These are phyloP conservation scores for Poronia punctata DNA, from an alignment of 495 filamentous ascomycete species.

Conservation along the genomic window DNA sequence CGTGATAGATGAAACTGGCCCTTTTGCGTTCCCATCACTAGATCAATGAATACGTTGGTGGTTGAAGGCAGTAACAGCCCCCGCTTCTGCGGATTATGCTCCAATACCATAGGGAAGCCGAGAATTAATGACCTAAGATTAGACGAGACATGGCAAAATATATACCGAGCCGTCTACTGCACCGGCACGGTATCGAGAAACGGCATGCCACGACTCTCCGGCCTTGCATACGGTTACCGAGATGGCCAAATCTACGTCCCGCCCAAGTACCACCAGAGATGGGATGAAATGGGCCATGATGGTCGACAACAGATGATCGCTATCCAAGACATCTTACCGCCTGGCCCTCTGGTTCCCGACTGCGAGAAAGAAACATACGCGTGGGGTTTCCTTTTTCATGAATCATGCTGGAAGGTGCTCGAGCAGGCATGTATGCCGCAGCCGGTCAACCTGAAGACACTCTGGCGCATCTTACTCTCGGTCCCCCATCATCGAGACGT, in stretches of 20 bases:
- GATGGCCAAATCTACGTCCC: not conserved
- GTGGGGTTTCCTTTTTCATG: conserved; percentile 11
- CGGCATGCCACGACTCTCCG: conserved; percentile 3
- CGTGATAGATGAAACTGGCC: too few species aligned
- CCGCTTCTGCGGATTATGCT: conserved; percentile 8
- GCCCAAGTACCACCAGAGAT: conserved; percentile 2
- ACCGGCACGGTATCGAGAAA: not conserved
- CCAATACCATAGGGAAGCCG: not conserved
- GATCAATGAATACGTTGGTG: too few species aligned
- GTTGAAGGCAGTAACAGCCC: too few species aligned
- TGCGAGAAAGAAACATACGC: not conserved
- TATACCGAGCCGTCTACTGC: conserved; percentile 8
- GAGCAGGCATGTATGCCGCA: conserved; percentile 6
- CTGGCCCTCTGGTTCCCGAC: not conserved
- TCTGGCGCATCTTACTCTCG: conserved; percentile 10
- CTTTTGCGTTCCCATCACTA: too few species aligned
- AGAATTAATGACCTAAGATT: conserved; percentile 2
- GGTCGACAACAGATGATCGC: not conserved
- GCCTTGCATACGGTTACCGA: not conserved
- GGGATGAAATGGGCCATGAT: conserved; percentile 4
- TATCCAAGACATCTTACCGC: conserved; percentile 2
- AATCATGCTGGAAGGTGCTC: conserved; percentile 9
- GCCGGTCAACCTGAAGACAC: conserved; percentile 1
- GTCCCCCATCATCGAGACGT: conserved; percentile 1
- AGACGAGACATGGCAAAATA: not conserved